Percentiles rank a stretch among this genome's conserved stretches.
These are phyloP conservation scores for Colletotrichum kahawae DNA, from an alignment of 2,329 filamentous ascomycete species.

Conservation along the genomic window DNA sequence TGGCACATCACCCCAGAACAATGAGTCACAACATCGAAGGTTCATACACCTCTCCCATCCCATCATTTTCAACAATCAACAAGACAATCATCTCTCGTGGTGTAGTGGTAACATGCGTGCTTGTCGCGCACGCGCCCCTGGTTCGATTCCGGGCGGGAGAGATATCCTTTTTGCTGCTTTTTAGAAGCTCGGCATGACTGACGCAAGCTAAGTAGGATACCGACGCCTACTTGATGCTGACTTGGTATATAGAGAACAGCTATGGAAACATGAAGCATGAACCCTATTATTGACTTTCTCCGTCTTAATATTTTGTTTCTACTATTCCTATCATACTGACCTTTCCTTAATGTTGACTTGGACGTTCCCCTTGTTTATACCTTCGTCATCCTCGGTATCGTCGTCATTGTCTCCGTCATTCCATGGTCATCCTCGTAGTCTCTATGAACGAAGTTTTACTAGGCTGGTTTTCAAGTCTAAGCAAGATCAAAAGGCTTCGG, in stretches of 20 bases:
- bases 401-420: background rate
- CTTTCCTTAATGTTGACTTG: background rate
- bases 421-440: background rate
- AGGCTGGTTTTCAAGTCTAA: background rate
- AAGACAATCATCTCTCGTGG: background rate
- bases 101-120: background rate
- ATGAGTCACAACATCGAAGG: background rate
- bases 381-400: background rate
- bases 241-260: background rate
- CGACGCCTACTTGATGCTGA: background rate
- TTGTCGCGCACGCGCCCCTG: background rate
- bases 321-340: background rate
- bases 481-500: background rate
- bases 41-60: background rate
- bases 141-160: background rate
- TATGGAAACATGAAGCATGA: fast-evolving
- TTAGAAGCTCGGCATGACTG: background rate
- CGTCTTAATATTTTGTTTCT: background rate
- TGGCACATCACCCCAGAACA: background rate
- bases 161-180: background rate
- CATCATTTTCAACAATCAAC: background rate
- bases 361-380: background rate
- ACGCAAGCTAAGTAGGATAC: background rate
- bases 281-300: background rate
- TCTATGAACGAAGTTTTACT: background rate